Evolutionary conservation across 2,329 filamentous ascomycete species (phyloP).

Genomic region (Chrysosporium queenslandicum): DNA sequence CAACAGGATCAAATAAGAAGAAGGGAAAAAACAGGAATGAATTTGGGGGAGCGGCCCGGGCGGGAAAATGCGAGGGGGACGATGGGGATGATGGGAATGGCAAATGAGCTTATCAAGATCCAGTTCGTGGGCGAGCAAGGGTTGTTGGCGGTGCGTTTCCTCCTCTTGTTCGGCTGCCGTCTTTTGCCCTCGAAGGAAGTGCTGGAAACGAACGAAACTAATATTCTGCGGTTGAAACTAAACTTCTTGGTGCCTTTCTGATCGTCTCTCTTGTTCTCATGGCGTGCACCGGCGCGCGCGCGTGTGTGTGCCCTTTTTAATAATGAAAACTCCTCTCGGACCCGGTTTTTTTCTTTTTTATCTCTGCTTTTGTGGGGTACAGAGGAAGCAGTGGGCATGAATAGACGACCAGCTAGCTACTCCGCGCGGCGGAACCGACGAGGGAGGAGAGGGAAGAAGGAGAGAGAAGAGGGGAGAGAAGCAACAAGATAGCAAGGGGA

Average conservation of each 20-base stretch:
- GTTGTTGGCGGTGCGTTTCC: neutral
- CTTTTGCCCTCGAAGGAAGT: too few species aligned
- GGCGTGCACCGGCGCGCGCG: too few species aligned
- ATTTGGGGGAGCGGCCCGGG: neutral
- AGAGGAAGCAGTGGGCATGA: neutral
- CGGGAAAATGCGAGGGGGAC: neutral
- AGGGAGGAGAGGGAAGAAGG: neutral
- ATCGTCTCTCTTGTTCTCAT: too few species aligned
- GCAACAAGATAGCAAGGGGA: too few species aligned
- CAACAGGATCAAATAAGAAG: neutral
- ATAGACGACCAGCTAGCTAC: too few species aligned
- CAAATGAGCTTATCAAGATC: neutral
- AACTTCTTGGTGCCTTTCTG: too few species aligned
- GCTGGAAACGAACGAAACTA: too few species aligned
- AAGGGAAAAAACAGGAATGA: neutral
- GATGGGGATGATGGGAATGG: neutral
- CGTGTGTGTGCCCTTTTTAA: too few species aligned
- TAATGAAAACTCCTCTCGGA: too few species aligned
- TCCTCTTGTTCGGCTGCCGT: too few species aligned
- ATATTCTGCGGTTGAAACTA: too few species aligned
- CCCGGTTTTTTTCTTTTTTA: too few species aligned
- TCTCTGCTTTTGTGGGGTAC: neutral
- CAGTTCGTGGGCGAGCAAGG: neutral
- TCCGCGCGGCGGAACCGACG: slow-evolving; percentile 1
- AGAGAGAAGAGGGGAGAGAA: neutral